phyloP scores from a whole-genome alignment of 176 grass and related monocot species.

The Chrysopogon serrulatus region DNA sequence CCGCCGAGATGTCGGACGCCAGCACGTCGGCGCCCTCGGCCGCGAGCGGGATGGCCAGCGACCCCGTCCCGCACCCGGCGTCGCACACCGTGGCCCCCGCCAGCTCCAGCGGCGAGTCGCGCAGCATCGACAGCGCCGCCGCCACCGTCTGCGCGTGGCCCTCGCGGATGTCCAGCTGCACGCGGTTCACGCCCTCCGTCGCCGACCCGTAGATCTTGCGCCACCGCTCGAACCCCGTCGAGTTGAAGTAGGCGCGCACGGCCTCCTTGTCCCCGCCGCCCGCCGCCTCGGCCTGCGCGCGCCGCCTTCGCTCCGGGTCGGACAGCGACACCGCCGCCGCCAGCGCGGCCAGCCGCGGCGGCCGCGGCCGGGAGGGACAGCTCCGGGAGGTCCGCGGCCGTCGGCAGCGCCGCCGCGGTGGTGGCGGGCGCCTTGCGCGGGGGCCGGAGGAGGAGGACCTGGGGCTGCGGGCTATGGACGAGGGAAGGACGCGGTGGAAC shows the following conservation, averaged over 20 bases:
- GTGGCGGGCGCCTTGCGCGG: background rate
- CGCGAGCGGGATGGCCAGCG: slow-evolving; percentile 74
- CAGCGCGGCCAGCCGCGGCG: slow-evolving; percentile 37
- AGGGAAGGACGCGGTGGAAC: background rate
- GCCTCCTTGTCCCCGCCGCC: slow-evolving; percentile 90
- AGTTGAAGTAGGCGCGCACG: slow-evolving; percentile 92
- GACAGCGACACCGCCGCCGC: slow-evolving; percentile 50
- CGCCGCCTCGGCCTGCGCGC: slow-evolving; percentile 62
- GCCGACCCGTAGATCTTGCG: slow-evolving; percentile 76
- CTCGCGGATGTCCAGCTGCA: slow-evolving; percentile 92
- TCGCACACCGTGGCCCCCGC: slow-evolving; percentile 69
- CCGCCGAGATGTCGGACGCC: slow-evolving; percentile 73
- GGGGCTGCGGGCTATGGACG: background rate
- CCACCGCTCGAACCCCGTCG: slow-evolving; percentile 89
- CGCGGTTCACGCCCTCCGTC: slow-evolving; percentile 80
- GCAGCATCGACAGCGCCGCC: slow-evolving; percentile 63
- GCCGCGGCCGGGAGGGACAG: slow-evolving; percentile 51
- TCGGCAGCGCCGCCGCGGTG: slow-evolving; percentile 36
- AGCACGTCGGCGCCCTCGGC: slow-evolving; percentile 51
- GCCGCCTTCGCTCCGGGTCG: slow-evolving; percentile 66
- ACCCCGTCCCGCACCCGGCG: slow-evolving; percentile 85
- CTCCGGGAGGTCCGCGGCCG: slow-evolving; percentile 27
- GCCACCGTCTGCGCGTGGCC: slow-evolving; percentile 83
- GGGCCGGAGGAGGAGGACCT: slow-evolving; percentile 9
- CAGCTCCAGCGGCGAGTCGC: slow-evolving; percentile 38